Base-by-base conservation (phyloP, 805 yeast genomes). In the Myxozyma geophila region DNA sequence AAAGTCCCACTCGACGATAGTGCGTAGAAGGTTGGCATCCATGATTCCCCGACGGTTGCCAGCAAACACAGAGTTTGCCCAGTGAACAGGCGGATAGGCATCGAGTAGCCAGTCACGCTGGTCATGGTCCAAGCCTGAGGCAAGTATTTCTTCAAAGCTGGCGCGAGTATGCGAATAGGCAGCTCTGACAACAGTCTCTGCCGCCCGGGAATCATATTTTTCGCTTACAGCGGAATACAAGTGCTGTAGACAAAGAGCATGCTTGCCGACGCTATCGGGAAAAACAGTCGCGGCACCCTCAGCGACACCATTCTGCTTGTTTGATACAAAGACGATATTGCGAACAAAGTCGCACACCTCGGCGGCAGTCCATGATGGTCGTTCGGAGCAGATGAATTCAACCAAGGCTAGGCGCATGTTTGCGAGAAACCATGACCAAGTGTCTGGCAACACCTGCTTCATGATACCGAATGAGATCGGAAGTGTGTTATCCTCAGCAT, bases 381-480 rank as follows among this genome's bases (percentile, higher is more conserved):
- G 44, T 17, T 49, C 35, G 15, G 19, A 23, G 50, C 54, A 46
- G 9, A 63, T 44, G 33, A 28, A 50, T 6, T 39, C 47, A 12
- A 55, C 49, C 19, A 63, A 43, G 4, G 63, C 57, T n/a, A 33
- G 21, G 8, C 63, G 56, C 15, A 54, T 7, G 44, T 28, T 15
- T 5, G 49, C 15, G 21, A 63, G 54, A 46, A 63, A 63, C 67
- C 67, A 63, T 7, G 50, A 36, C 66, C 66, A 62, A 15, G 56
- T 23, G 12, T 23, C 57, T 2, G 36, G 36, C 46, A 21, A 7
- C 5, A 52, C 23, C 8, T 23, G 21, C 48, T 41, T 49, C 48
- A 59, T 44, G 36, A 62, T n/a, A 17, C 59, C 66, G 19, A 54
- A 58, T 4, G 63, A 63, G 4, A 62, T 37, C 33, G 60, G 60